Evolutionary conservation across 805 yeast genomes (phyloP), one percentile per base, ranked within the genome.

Genomic region (Yamadazyma sp.): DNA sequence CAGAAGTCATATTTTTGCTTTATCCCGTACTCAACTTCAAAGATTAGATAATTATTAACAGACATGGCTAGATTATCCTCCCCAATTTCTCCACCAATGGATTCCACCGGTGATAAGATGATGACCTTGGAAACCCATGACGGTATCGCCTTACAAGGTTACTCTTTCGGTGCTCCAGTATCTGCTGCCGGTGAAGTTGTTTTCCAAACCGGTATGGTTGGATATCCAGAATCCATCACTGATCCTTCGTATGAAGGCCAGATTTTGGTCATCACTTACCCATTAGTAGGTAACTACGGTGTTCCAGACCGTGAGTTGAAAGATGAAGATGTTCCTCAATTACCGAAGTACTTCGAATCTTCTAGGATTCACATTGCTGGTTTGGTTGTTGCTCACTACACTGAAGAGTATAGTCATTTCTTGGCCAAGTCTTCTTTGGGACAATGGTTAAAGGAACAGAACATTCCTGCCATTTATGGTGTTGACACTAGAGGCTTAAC

Each of bases 191-290:
- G 99, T 76, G 99, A 93, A 71, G 79, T 95, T 54, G 99, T 93
- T 44, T 93, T 93, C 80, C 98, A 95, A 69, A 93, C 99, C 47
- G 98, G 99, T 73, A 90, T 93, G 96, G 98, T 93, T 52, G 99
- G 99, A 46, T 93, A 93, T 64, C 99, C 98, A 28, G 99, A 93
- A 67, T 82, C 97, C 37, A 79, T 93, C 64, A 89, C 99, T 27
- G 99, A 93, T 67, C 99, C 99, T 44, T 93, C 98, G 30, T 93
- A 93, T 67, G 90, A 86, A 59, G 99, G 99, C 47, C 99, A 93
- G 70, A 91, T 93, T 57, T 71, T 93, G 61, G 97, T 93, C 47
- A 85, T 93, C 65, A 93, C 99, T 38, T 93, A 82, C 64, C 99
- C 99, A 18, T 74, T 93, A 54, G 95, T 93, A 35, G 99, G 99